Evolutionary conservation across 2,329 filamentous ascomycete species (phyloP).

Genomic region (Cordyceps tenuipes): DNA sequence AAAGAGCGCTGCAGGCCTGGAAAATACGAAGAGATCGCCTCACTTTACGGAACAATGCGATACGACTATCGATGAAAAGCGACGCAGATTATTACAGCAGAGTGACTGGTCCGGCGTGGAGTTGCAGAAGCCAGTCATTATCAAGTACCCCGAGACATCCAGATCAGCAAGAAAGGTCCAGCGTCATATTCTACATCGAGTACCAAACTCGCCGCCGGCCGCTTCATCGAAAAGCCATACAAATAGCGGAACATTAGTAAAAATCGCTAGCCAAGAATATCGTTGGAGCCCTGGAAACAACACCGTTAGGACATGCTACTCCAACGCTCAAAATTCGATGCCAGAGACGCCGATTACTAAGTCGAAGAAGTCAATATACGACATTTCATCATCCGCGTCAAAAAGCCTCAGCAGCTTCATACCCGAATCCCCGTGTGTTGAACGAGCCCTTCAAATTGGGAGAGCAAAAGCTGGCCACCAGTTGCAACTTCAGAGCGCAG

Average conservation of each 20-base stretch:
- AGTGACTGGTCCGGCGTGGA: conserved; percentile 24
- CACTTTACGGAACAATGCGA: neutral
- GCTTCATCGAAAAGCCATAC: neutral
- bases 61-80: conserved; percentile 12
- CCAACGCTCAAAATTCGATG: neutral
- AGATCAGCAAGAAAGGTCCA: neutral
- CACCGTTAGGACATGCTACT: conserved; percentile 1
- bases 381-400: conserved; percentile 2
- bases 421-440: conserved; percentile 5
- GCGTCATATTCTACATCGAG: neutral
- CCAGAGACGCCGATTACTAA: neutral
- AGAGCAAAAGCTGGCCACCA: neutral
- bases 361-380: neutral
- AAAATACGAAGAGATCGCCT: neutral
- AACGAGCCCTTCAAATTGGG: neutral
- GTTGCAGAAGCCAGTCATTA: conserved; percentile 22
- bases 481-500: neutral
- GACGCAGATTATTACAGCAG: conserved; percentile 13
- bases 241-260: neutral
- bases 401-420: conserved; percentile 2
- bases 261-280: conserved; percentile 11
- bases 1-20: neutral
- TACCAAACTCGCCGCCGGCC: neutral
- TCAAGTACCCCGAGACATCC: conserved; percentile 15
- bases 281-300: conserved; percentile 10